Evolutionary conservation across 2,329 filamentous ascomycete species (phyloP).

Genomic region (Fusarium nygamai): DNA sequence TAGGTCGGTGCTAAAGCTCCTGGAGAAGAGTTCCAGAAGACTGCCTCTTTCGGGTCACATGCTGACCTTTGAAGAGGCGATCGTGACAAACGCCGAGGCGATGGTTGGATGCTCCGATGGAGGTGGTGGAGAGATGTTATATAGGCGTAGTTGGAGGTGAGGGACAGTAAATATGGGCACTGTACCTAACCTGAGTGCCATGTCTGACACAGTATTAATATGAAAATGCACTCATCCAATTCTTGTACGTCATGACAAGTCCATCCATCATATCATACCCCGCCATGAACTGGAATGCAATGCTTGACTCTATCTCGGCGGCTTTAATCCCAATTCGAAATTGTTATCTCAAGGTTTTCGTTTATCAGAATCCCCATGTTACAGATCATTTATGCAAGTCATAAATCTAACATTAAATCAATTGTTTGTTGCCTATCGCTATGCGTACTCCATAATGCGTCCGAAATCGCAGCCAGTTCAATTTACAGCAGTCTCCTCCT

Average conservation of each 20-base stretch:
- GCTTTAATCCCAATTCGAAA: neutral
- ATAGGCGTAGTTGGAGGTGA: conserved; percentile 15
- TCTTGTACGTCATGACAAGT: conserved; percentile 29
- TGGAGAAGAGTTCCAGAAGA: conserved; percentile 40
- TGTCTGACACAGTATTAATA: neutral
- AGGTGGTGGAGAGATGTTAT: conserved; percentile 36
- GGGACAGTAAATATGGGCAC: neutral
- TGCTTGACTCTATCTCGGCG: neutral
- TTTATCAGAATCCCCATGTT: neutral
- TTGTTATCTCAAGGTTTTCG: neutral
- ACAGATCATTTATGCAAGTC: neutral
- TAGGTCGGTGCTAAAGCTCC: conserved; percentile 11
- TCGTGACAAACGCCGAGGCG: conserved; percentile 46
- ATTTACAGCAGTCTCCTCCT: neutral
- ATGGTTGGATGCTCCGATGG: conserved; percentile 40
- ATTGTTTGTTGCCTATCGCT: conserved; percentile 22
- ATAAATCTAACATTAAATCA: neutral
- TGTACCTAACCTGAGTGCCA: neutral
- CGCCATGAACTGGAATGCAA: conserved; percentile 1
- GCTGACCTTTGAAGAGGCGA: conserved; percentile 40
- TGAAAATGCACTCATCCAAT: neutral
- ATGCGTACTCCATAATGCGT: conserved; percentile 6
- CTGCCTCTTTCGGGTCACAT: conserved; percentile 37
- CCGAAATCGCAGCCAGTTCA: neutral
- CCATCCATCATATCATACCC: conserved; percentile 25